Evolutionary conservation across 1,139 yeast species (phyloP).

Genomic region (Geotrichum klebahnii): DNA sequence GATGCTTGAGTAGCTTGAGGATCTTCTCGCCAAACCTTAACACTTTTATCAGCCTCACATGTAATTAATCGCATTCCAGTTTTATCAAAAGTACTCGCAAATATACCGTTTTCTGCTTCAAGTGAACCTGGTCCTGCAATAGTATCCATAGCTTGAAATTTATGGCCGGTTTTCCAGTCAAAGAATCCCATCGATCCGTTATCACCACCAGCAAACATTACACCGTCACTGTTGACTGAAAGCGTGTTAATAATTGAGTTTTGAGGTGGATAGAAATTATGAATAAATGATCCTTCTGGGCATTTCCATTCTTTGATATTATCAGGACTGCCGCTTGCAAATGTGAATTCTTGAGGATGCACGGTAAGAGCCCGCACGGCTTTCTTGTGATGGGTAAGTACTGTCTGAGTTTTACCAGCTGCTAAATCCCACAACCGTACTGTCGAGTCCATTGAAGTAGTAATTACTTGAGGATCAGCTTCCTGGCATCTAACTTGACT

Average conservation of each 20-base stretch:
- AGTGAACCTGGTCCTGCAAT: slow-evolving; percentile 64
- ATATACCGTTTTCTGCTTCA: slow-evolving; percentile 63
- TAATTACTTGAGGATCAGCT: slow-evolving; percentile 78
- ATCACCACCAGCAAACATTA: slow-evolving; percentile 78
- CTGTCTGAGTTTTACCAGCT: slow-evolving; percentile 56
- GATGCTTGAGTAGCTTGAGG: slow-evolving; percentile 45
- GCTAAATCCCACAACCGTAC: slow-evolving; percentile 83
- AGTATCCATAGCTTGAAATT: slow-evolving; percentile 54
- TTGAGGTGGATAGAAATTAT: slow-evolving; percentile 48
- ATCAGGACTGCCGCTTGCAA: slow-evolving; percentile 79
- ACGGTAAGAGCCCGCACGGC: slow-evolving; percentile 69
- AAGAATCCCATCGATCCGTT: slow-evolving; percentile 73
- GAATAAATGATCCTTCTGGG: slow-evolving; percentile 71
- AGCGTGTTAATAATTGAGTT: slow-evolving; percentile 65
- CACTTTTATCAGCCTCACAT: slow-evolving; percentile 85
- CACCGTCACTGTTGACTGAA: slow-evolving; percentile 61
- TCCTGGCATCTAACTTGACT: slow-evolving; percentile 63
- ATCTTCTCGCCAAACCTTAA: slow-evolving; percentile 74
- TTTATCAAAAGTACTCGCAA: slow-evolving; percentile 69
- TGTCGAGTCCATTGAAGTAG: slow-evolving; percentile 82
- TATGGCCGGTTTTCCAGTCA: slow-evolving; percentile 70
- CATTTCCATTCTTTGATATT: slow-evolving; percentile 77
- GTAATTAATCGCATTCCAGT: slow-evolving; percentile 79
- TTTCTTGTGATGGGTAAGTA: slow-evolving; percentile 78
- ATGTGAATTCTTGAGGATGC: slow-evolving; percentile 69